Base-by-base conservation (phyloP, 2,329 filamentous ascomycete genomes). In the Aspergillus thermomutatus region DNA sequence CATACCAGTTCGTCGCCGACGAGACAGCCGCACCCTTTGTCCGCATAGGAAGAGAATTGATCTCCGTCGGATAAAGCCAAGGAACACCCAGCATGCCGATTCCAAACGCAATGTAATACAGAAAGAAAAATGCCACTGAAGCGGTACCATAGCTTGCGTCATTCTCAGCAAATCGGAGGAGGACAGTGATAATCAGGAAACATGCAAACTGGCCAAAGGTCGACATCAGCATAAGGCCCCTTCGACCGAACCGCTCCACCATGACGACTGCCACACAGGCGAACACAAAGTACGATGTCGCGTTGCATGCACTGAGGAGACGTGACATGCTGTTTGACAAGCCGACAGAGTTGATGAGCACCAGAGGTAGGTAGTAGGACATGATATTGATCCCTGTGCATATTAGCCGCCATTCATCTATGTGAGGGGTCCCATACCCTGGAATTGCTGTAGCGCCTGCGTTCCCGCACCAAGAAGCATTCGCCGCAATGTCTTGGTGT, bases 321-420 rank as follows among this genome's bases (percentile, higher is more conserved):
- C 83, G 76, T 2, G 81, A 79, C 64, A 80, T 77, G 43, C 75
- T 75, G 56, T 84, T 76, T 28, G 70, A 70, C 26, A 85, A 76
- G 0, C 83, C 83, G 7, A 87, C 82, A 6, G 77, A 82, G 48
- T 82, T 67, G 53, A 83, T 85, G 7, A 87, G 77, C 0, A 88
- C 82, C 40, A 84, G 84, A 0, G 83, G 83, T 0, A 86, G 70
- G 55, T 82, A 84, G 60, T 82, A 82, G 4, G 67, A 71, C 4
- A 75, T 63, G 19, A 67, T 66, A 48, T 74, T 72, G 14, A 70
- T 70, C 3, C 77, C 77, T 47, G 31, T 7, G 11, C 31, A 37
- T 37, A 17, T 37, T 17, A 37, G 31, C 14, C 31, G 7, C 11
- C 7, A 3, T 17, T 17, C 14, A 17, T 7, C 4, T 17, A 7